These are phyloP conservation scores for Colletotrichum nymphaeae DNA, from an alignment of 2,329 filamentous ascomycete genomes.

Conservation along the genomic window DNA sequence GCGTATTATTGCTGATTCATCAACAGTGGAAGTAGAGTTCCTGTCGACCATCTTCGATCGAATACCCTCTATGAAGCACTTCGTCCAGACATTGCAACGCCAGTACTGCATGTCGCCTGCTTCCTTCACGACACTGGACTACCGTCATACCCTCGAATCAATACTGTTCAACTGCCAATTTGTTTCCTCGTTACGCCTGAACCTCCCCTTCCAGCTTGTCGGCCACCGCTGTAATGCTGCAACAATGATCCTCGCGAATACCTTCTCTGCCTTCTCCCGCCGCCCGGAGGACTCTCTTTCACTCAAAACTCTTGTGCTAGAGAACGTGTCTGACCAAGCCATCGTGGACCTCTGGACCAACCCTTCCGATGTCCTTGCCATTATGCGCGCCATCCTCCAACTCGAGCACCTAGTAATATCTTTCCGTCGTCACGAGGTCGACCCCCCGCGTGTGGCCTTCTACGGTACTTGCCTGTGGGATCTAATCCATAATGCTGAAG, in stretches of 20 bases:
- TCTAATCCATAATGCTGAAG: constrained; percentile 56
- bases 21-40: constrained; percentile 59
- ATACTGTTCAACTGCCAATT: constrained; percentile 58
- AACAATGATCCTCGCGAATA: constrained; percentile 64
- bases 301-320: constrained; percentile 60
- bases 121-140: constrained; percentile 63
- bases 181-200: constrained; percentile 59
- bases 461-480: constrained; percentile 62
- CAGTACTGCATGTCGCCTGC: constrained; percentile 60
- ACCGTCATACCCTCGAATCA: constrained; percentile 51
- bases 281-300: constrained; percentile 56
- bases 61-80: constrained; percentile 58
- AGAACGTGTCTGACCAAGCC: constrained; percentile 61
- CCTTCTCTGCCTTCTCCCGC: constrained; percentile 58
- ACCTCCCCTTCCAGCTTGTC: constrained; percentile 63
- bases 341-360: constrained; percentile 62
- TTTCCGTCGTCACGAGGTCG: constrained; percentile 56
- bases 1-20: neutral
- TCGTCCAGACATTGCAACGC: constrained; percentile 55
- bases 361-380: constrained; percentile 61
- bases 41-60: constrained; percentile 58
- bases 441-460: constrained; percentile 41
- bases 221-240: constrained; percentile 57
- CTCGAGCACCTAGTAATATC: constrained; percentile 60
- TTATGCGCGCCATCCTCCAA: constrained; percentile 53